phyloP scores from a whole-genome alignment of 2,329 filamentous ascomycete species.

The Domatiomyces catenatus region DNA sequence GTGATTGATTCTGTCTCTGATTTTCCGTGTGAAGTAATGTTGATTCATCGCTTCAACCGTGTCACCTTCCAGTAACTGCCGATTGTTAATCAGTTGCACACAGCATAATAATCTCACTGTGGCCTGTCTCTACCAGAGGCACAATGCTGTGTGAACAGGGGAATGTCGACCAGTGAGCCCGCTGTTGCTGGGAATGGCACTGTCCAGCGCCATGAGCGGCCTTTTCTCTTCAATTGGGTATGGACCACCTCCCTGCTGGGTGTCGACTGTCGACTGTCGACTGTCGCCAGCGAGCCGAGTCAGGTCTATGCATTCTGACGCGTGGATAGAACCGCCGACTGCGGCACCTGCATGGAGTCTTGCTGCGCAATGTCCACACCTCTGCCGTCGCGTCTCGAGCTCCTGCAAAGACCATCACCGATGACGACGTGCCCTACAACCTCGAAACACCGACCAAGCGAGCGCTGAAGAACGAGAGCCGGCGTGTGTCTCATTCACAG shows the following conservation, averaged over 20 bases:
- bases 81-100: background rate
- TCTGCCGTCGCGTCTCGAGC: slow-evolving; percentile 35
- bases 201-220: slow-evolving; percentile 20
- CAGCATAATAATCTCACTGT: background rate
- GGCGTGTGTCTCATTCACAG: slow-evolving; percentile 39
- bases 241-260: slow-evolving; percentile 3
- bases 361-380: slow-evolving; percentile 70
- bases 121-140: background rate
- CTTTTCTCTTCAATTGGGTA: slow-evolving; percentile 40
- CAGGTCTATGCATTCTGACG: background rate
- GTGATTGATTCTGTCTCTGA: too few relatives aligned
- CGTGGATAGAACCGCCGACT: slow-evolving; percentile 60
- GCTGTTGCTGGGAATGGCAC: slow-evolving; percentile 4
- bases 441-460: slow-evolving; percentile 54
- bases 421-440: slow-evolving; percentile 53
- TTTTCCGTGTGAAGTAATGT: too few relatives aligned
- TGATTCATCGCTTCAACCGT: too few relatives aligned
- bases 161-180: slow-evolving; percentile 1
- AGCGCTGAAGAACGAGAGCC: slow-evolving; percentile 35
- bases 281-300: background rate
- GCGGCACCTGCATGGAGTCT: slow-evolving; percentile 74
- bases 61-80: background rate
- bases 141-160: background rate
- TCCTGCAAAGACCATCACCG: slow-evolving; percentile 54
- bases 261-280: background rate